phyloP scores from a whole-genome alignment of 2,329 filamentous ascomycete species.

The Arthrobotrys conoides region DNA sequence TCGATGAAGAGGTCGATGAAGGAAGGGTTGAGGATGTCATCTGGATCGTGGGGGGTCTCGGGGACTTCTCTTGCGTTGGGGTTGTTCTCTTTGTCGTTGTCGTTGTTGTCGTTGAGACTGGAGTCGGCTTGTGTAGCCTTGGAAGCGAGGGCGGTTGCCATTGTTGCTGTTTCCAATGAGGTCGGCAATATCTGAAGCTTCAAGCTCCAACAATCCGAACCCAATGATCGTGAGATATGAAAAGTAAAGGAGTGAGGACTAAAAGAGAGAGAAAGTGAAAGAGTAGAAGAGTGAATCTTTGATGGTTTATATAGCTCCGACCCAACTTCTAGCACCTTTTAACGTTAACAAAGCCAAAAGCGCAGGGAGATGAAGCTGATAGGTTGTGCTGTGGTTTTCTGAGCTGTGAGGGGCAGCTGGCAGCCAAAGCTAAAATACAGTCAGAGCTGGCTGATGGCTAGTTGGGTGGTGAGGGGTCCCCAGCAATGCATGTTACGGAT shows the following conservation, averaged over 20 bases:
- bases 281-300: background rate
- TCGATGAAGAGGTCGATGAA: conserved; percentile 56
- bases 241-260: background rate
- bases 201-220: background rate
- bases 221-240: background rate
- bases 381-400: background rate
- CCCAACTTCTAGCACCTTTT: background rate
- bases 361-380: conserved; percentile 21
- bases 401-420: conserved; percentile 36
- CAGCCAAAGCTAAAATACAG: background rate
- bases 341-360: conserved; percentile 32
- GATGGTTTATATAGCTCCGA: background rate
- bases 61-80: background rate
- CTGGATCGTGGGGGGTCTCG: conserved; percentile 21
- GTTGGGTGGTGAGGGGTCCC: background rate
- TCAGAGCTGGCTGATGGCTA: background rate
- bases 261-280: conserved; percentile 1
- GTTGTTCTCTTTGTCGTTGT: too few species aligned
- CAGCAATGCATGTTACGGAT: background rate
- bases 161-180: background rate
- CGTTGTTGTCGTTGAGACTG: conserved; percentile 1
- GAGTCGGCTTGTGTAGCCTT: conserved; percentile 13
- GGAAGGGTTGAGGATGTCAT: conserved; percentile 50
- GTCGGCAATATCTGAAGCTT: background rate
- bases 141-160: conserved; percentile 15